Evolutionary conservation across 768 basidiomycete genomes (phyloP), one percentile per base, ranked within the genome.

Genomic region (Polyporus arcularius): DNA sequence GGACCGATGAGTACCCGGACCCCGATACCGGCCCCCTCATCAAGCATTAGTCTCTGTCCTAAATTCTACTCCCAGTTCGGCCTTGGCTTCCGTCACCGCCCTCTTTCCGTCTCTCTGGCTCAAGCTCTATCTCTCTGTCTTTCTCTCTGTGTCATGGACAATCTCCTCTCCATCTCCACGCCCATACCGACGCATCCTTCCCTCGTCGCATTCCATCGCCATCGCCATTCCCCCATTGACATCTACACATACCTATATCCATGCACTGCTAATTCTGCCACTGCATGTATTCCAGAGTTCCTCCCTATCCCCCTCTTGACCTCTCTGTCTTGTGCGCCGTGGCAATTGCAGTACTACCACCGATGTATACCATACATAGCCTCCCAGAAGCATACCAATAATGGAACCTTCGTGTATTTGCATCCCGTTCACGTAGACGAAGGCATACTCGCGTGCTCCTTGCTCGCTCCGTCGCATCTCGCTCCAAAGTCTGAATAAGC

Each of bases 1-100:
- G 30, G 86, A 87, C 46, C 81, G 79, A 74, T 86, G 75, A 74
- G 41, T 43, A 15, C 21, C 32, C 12, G 42, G 16, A 48, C 10
- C 49, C 41, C 43, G 43, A 8, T 21, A 12, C 28, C 10, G 12
- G 46, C 28, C 46, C 8, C 46, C 14, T 10, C 21, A 12, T 48
- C 21, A 26, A 26, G n/a, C 46, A 57, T 55, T 53, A 43, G 57
- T 16, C 57, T 55, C 47, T 38, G 57, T 16, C 57, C 21, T 55
- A 31, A 16, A 45, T 31, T 52, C 47, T 58, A 58, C 57, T 42
- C 26, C 47, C 46, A 18, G 46, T 26, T 35, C 11, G 35, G 14
- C 26, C 21, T 26, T 30, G 6, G 43, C 62, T 38, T 50, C 47
- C 48, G 28, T 55, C 30, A 40, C n/a, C 47, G 39, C 35, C 40